Percentiles rank a stretch among this genome's conserved stretches.
These are phyloP conservation scores for Kodamaea nitidulidarum DNA, from an alignment of 805 yeast species.

Conservation along the genomic window DNA sequence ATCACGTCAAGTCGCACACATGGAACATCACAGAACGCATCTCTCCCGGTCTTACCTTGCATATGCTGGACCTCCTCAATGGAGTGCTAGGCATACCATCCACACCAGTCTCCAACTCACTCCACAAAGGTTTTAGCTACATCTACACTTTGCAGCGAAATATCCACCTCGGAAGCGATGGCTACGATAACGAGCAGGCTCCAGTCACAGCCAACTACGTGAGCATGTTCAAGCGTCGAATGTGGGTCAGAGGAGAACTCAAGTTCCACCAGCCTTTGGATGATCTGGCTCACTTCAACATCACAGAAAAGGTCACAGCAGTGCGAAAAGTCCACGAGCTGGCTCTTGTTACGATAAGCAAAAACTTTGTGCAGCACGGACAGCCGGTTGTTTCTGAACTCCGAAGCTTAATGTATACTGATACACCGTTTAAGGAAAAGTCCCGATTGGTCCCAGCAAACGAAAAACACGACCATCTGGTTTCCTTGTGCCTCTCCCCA, in stretches of 20 bases:
- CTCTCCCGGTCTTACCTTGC: conserved; percentile 18
- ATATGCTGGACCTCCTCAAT: conserved; percentile 16
- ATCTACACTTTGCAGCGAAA: conserved; percentile 62
- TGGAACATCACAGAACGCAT: conserved; percentile 21
- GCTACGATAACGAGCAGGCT: conserved; percentile 76
- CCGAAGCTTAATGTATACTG: conserved; percentile 61
- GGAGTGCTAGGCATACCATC: conserved; percentile 8
- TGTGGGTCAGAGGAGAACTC: conserved; percentile 79
- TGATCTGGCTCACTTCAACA: conserved; percentile 15
- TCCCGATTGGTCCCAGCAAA: background rate
- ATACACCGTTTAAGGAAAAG: conserved; percentile 25
- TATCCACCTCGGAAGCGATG: conserved; percentile 55
- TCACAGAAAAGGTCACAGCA: conserved; percentile 50
- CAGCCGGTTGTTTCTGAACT: conserved; percentile 42
- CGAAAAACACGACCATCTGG: background rate
- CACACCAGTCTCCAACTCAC: background rate
- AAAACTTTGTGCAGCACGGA: conserved; percentile 39
- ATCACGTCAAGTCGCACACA: conserved; percentile 1
- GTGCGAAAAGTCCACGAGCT: conserved; percentile 34
- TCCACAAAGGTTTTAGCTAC: conserved; percentile 54
- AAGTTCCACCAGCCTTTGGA: conserved; percentile 28
- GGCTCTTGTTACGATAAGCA: conserved; percentile 51
- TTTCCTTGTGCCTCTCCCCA: conserved; percentile 32
- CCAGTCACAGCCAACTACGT: conserved; percentile 35
- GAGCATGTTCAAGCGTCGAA: conserved; percentile 49